These are phyloP conservation scores for Escovopsis sp. DNA, from an alignment of 2,329 filamentous ascomycete genomes.

Conservation along the genomic window DNA sequence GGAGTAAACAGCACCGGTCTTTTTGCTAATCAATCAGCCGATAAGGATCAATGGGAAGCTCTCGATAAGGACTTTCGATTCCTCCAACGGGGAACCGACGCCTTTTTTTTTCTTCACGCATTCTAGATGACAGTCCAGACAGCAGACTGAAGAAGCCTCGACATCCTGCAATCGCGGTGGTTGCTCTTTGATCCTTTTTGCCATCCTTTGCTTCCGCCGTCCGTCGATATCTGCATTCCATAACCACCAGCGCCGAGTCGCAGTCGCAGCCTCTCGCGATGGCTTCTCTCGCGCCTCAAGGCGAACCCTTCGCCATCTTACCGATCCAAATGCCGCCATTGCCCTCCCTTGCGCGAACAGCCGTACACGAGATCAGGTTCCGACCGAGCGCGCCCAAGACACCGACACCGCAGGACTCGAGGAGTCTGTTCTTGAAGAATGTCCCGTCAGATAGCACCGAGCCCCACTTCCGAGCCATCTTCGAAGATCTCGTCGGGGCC, in stretches of 20 bases:
- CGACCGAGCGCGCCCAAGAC: slow-evolving; percentile 70
- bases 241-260: too few species aligned
- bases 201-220: not conserved
- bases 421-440: slow-evolving; percentile 85
- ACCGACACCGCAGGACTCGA: slow-evolving; percentile 54
- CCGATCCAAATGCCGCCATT: slow-evolving; percentile 49
- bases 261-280: slow-evolving; percentile 8
- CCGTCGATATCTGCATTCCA: not conserved
- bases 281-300: slow-evolving; percentile 11
- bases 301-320: slow-evolving; percentile 51
- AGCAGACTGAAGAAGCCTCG: too few species aligned
- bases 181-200: too few species aligned
- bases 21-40: not conserved
- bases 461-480: slow-evolving; percentile 58
- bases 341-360: slow-evolving; percentile 44
- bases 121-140: too few species aligned
- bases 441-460: slow-evolving; percentile 73
- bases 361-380: slow-evolving; percentile 74
- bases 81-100: too few species aligned
- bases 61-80: too few species aligned
- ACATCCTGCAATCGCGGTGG: too few species aligned
- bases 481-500: slow-evolving; percentile 57
- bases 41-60: too few species aligned
- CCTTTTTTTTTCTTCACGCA: too few species aligned
- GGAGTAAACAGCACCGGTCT: too few species aligned